Conservation (phyloP, 148 eudicot genomes). For the Tetragonia tetragonoides region DNA sequence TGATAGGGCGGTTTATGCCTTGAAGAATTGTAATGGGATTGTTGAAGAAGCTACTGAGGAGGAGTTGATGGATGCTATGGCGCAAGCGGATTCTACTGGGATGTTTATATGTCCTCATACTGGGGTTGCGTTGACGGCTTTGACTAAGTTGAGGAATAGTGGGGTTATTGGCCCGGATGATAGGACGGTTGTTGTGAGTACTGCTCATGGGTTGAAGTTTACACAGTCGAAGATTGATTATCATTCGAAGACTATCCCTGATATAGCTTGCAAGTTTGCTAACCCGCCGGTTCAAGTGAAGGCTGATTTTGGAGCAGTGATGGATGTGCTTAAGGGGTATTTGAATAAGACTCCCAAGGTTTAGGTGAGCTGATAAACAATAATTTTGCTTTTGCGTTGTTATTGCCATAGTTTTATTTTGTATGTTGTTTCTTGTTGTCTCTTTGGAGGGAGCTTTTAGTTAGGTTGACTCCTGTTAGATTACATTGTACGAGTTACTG, state of each 20-base stretch:
- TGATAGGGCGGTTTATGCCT: conserved; percentile 80
- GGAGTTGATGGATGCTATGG: conserved; percentile 97
- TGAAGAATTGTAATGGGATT: conserved; percentile 69
- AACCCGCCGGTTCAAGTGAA: conserved; percentile 81
- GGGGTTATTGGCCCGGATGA: conserved; percentile 70
- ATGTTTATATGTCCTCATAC: conserved; percentile 98
- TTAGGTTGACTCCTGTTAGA: neutral
- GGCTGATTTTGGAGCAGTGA: conserved; percentile 89
- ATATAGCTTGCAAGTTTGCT: conserved; percentile 72
- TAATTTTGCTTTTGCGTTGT: neutral
- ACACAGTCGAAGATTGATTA: conserved; percentile 82
- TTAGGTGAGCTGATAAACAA: conserved; percentile 27
- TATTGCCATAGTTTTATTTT: conserved; percentile 5
- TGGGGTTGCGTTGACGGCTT: conserved; percentile 83
- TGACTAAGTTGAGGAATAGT: conserved; percentile 65
- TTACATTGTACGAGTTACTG: conserved; percentile 1
- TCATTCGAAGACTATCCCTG: conserved; percentile 65
- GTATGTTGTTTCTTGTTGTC: conserved; percentile 7
- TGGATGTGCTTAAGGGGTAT: conserved; percentile 83
- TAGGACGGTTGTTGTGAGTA: conserved; percentile 90
- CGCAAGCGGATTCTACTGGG: conserved; percentile 93
- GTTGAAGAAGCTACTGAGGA: conserved; percentile 98
- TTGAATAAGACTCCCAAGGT: conserved; percentile 36
- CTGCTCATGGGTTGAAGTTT: conserved; percentile 81
- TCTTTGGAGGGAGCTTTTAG: conserved; percentile 3